Conservation (phyloP, 495 filamentous ascomycete species). For the Penicillium subrubescens region DNA sequence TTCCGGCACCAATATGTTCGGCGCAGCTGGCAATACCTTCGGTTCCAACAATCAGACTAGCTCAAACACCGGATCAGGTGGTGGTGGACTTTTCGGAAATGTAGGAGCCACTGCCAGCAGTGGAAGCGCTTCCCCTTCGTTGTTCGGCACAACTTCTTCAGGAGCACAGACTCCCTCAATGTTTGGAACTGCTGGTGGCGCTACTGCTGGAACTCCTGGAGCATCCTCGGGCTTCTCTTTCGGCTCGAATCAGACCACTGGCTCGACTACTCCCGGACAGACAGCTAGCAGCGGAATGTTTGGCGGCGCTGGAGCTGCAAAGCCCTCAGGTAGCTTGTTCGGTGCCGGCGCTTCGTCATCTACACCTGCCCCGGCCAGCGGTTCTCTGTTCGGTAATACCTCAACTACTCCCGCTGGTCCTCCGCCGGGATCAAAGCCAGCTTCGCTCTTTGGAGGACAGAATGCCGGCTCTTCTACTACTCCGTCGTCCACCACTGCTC, state of each 20-base stretch:
- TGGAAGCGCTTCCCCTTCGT: conserved; percentile 35
- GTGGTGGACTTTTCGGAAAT: conserved; percentile 47
- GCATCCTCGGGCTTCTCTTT: conserved; percentile 46
- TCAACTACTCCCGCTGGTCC: conserved; percentile 69
- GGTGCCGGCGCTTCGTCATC: conserved; percentile 34
- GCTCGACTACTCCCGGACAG: conserved; percentile 37
- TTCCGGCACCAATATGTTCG: conserved; percentile 42
- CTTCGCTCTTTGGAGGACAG: conserved; percentile 35
- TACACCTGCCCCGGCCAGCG: conserved; percentile 43
- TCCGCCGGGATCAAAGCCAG: conserved; percentile 51
- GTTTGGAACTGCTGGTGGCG: conserved; percentile 37
- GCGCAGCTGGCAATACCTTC: conserved; percentile 38
- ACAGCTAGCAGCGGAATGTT: conserved; percentile 50
- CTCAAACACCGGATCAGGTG: conserved; percentile 33
- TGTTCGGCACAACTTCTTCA: conserved; percentile 36
- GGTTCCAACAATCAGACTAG: conserved; percentile 37
- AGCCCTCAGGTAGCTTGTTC: conserved; percentile 38
- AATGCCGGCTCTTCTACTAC: conserved; percentile 29
- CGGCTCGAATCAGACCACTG: conserved; percentile 35
- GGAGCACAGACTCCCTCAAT: conserved; percentile 29
- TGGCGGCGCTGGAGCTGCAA: conserved; percentile 37
- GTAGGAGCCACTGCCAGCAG: conserved; percentile 41
- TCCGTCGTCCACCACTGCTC: conserved; percentile 24
- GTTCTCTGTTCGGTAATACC: conserved; percentile 45
- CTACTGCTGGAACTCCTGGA: conserved; percentile 23